Base-by-base conservation (phyloP, 2,329 filamentous ascomycete species). In the Penicillium sp. region DNA sequence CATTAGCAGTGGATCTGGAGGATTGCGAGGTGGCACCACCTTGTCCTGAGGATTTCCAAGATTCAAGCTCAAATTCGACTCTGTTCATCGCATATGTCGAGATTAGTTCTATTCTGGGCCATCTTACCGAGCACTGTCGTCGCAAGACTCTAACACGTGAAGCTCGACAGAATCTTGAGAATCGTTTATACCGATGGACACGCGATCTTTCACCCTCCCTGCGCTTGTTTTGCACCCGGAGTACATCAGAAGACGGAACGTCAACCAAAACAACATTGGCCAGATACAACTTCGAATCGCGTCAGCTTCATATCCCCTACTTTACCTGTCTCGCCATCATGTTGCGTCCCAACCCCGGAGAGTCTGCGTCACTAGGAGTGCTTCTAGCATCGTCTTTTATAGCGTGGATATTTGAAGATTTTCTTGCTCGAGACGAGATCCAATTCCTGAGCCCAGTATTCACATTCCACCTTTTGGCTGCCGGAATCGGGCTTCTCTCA, bases 381-480 rank as follows among this genome's bases (percentile, higher is more conserved):
- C 60, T 77, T 5, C 65, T 78, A 6, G 73, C 75, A 16, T 75
- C 75, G 0, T 77, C 75, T 1, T 76, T 73, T 39, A 59, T 77
- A 27, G 73, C 74, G 6, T 71, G 74, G 3, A 76, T 78, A 6
- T 77, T 76, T 38, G 74, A 77, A 57, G 74, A 77, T 46, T 76
- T 78, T 46, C 68, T 77, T 18, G 73, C 73, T 29, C 65, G 75
- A 12, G 75, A 78, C 52, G 73, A 78, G 55, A 68, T 77, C n/a
- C 69, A 71, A 27, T 76, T 70, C 45, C 63, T 77, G 4, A 74
- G 72, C 0, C 73, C 75, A 0, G 73, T 77, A 13, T 78, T 77
- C 59, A 77, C 75, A 3, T 76, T 76, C 57, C 73, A 77, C 50
- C 69, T 73, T 37, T 61, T 78, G 6, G 72, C 71, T 9, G 69